Evolutionary conservation across 768 basidiomycete genomes (phyloP), one percentile per base, ranked within the genome.

Genomic region (Obba rivulosa): DNA sequence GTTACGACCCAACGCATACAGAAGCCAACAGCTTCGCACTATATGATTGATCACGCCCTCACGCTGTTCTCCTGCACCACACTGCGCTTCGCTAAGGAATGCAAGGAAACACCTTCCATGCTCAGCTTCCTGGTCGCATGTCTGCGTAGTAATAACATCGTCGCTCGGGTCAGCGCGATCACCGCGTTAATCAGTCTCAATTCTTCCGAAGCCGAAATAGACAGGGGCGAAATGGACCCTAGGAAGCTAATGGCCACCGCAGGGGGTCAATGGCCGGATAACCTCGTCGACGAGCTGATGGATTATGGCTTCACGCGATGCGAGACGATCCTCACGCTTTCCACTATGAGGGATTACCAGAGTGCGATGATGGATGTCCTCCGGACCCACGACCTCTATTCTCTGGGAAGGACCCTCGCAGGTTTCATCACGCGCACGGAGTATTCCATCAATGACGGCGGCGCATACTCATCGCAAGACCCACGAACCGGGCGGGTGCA

Each of bases 171-270:
- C 53, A 62, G 62, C 1, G 81, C 74, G 10, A 69, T 84, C 9
- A 74, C 74, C 8, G 81, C 69, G 2, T 62, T 85, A 10, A 64
- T 81, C 20, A 72, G 77, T 25, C 64, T 84, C 4, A 73, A 80
- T 56, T 61, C 55, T 11, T 52, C 61, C 4, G 66, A 70, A 13
- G 57, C 69, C 2, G 74, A 78, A 48, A 58, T 61, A 0, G 79
- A 82, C 43, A 65, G 66, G 24, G 60, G 68, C 3, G 43, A 51
- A 10, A 59, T 75, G n/a, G 80, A 83, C 53, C 80, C 79, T 1
- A 59, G 57, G 41, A 65, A 62, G 4, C 62, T 84, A 49, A 67
- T 81, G 28, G 50, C 50, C 13, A 53, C 69, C 1, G 45, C 72
- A 21, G 54, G 62, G 34, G 62, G 69, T 3, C 68, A 73, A 11